These are phyloP conservation scores for Gillenia trifoliata DNA, from an alignment of 306 rosid species.

Conservation along the genomic window DNA sequence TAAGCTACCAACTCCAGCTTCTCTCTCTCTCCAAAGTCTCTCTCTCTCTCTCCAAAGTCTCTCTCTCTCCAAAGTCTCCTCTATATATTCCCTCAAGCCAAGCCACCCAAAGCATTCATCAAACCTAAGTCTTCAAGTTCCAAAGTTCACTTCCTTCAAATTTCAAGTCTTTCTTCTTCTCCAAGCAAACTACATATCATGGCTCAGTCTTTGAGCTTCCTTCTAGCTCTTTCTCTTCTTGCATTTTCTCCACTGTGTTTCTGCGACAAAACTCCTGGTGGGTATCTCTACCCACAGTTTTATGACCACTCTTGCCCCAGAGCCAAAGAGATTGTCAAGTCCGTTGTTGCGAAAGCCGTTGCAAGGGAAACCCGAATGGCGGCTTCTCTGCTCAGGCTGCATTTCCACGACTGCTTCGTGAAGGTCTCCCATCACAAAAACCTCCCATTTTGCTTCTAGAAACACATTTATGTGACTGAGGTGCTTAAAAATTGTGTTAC, in stretches of 20 bases:
- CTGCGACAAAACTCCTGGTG: slow-evolving; percentile 25
- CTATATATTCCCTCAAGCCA: slow-evolving; percentile 36
- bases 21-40: neutral
- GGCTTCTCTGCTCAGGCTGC: slow-evolving; percentile 82
- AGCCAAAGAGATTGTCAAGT: slow-evolving; percentile 62
- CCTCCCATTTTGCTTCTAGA: neutral
- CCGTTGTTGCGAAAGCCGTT: slow-evolving; percentile 60
- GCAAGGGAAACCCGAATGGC: slow-evolving; percentile 66
- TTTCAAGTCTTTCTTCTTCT: slow-evolving; percentile 9
- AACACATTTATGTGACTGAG: neutral
- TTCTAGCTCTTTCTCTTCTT: slow-evolving; percentile 50
- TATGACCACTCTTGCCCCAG: slow-evolving; percentile 67
- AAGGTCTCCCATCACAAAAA: slow-evolving; percentile 35
- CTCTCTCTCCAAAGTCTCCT: slow-evolving; percentile 2
- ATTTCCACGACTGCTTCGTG: slow-evolving; percentile 92
- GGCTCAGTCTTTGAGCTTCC: slow-evolving; percentile 35
- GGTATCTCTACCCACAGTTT: slow-evolving; percentile 64
- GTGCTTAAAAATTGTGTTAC: neutral
- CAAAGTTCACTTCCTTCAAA: neutral
- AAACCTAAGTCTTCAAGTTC: neutral
- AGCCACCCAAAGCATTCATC: slow-evolving; percentile 16
- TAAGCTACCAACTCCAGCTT: slow-evolving; percentile 22
- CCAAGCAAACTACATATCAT: slow-evolving; percentile 22
- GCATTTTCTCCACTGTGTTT: slow-evolving; percentile 54
- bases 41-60: no score